Conservation (phyloP, 768 basidiomycete species). For the Boletus reticulatus region DNA sequence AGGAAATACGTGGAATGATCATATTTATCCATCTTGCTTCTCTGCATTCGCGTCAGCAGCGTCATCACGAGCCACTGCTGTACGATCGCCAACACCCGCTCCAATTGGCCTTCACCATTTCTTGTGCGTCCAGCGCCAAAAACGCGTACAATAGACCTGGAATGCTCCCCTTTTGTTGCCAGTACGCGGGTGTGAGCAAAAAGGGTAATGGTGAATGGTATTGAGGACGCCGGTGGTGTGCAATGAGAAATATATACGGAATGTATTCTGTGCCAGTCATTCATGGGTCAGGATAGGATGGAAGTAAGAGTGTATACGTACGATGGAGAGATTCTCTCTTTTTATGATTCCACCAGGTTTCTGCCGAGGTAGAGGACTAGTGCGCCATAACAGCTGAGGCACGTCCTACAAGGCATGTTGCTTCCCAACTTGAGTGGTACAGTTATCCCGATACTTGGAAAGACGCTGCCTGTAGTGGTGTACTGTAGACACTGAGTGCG, state of each 20-base stretch:
- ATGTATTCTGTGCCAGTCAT: constrained; percentile 42
- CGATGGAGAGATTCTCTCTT: no score
- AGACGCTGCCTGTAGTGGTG: no score
- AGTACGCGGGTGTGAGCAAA: constrained; percentile 79
- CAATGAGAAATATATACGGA: constrained; percentile 93
- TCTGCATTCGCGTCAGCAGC: constrained; percentile 81
- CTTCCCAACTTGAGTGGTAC: no score
- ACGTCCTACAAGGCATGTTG: no score
- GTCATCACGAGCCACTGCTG: constrained; percentile 88
- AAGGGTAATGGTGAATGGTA: constrained; percentile 81
- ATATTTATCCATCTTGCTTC: constrained; percentile 86
- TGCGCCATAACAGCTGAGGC: no score
- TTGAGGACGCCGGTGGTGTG: constrained; percentile 66
- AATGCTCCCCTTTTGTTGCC: constrained; percentile 94
- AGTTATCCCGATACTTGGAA: no score
- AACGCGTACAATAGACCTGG: constrained; percentile 90
- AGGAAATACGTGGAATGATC: constrained; percentile 81
- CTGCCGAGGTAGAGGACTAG: no score
- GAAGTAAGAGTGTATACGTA: no score
- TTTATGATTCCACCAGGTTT: no score
- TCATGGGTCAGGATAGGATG: no score
- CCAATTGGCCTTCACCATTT: constrained; percentile 75
- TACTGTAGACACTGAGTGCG: no score
- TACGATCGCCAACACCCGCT: constrained; percentile 77
- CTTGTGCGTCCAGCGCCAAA: constrained; percentile 62